Base-by-base conservation (phyloP, 345 rosid genomes). In the Cardamine resedifolia region DNA sequence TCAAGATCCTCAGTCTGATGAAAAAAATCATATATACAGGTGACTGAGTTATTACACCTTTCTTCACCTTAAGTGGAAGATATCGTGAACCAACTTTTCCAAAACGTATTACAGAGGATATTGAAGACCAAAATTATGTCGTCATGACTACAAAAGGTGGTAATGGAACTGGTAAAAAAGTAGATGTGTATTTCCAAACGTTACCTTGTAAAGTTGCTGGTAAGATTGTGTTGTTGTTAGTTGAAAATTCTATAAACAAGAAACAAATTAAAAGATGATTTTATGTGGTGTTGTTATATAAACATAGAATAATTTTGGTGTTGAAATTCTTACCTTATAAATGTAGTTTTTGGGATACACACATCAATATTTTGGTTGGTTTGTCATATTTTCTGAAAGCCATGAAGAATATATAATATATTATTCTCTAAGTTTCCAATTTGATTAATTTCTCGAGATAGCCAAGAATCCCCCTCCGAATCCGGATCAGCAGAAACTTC, bases 21-120 rank as follows among this genome's bases (percentile, higher is more conserved):
- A 56, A 21, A 39, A 4, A 30, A 34, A 39, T 65, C 31, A 26
- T 64, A 31, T 44, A 44, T 7, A 63, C 64, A 92, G 96, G 95
- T 92, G 48, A 80, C 44, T 7, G 92, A 90, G 74, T 75, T 92
- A 71, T 90, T 92, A 73, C 84, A 72, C 20, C 90, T 93, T 11
- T 90, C 95, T 56, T 89, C 92, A 11, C 51, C 80, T 38, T 89
- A 90, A 72, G 92, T 92, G 59, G 92, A 90, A 73, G 95, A 88
- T 75, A 90, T 90, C 44, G 82, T 92, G 71, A 87, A 84, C 65
- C 87, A 85, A 68, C 90, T 88, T 78, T 91, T 87, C 49, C 87
- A 78, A 31, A 88, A 81, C 80, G 73, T 87, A 71, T 33, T 85
- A 61, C 77, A 55, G 51, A 79, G 75, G 72, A 81, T 82, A 66